Conservation (phyloP, 2,329 filamentous ascomycete genomes). For the Huntiella bhutanensis region DNA sequence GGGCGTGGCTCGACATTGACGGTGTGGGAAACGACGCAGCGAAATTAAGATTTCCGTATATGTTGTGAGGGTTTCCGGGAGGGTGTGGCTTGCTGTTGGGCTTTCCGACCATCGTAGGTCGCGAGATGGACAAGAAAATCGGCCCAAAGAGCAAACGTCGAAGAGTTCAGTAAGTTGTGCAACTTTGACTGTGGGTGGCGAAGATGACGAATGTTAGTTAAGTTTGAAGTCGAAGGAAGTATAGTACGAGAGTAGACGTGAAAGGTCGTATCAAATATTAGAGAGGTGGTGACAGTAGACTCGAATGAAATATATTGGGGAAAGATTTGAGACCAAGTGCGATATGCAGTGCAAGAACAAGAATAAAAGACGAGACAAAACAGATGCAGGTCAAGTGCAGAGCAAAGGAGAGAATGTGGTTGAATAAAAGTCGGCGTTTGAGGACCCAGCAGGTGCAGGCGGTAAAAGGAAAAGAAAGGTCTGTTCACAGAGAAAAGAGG, state of each 20-base stretch:
- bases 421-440: background rate
- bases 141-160: no score
- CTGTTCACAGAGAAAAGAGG: constrained; percentile 10
- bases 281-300: background rate
- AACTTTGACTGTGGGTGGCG: constrained; percentile 7
- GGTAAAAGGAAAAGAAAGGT: constrained; percentile 11
- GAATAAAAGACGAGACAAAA: background rate
- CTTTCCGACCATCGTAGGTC: no score
- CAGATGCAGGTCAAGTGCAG: background rate
- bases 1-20: constrained; percentile 35
- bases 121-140: no score
- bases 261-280: background rate
- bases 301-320: background rate
- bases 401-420: background rate
- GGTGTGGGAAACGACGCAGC: constrained; percentile 15
- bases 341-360: background rate
- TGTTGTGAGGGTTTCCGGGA: no score
- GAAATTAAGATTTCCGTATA: background rate
- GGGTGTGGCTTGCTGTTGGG: no score
- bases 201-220: background rate
- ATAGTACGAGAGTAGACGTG: background rate
- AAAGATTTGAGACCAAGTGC: background rate
- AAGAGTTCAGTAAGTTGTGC: constrained; percentile 5
- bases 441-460: constrained; percentile 1
- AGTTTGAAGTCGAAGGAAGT: background rate